These are phyloP conservation scores for Acanthamoeba healyi DNA, from an alignment of 208 protist genomes.

Conservation along the genomic window DNA sequence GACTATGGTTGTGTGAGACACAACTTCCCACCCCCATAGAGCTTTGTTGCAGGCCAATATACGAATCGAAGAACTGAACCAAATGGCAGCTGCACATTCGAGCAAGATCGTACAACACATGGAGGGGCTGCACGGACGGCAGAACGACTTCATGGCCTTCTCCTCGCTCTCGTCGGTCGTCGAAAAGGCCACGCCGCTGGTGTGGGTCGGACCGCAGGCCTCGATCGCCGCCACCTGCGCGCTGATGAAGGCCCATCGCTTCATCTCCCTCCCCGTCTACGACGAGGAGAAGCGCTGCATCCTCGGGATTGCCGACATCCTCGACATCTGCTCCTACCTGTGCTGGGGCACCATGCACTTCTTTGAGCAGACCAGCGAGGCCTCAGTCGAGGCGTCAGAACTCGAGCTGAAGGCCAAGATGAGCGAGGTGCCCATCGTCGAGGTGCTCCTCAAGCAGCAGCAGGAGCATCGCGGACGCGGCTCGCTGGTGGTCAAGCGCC, in stretches of 20 bases:
- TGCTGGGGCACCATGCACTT: conserved; percentile 38
- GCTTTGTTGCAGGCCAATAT: too few relatives aligned
- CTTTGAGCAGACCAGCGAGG: neutral
- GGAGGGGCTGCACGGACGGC: conserved; percentile 18
- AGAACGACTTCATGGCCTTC: conserved; percentile 44
- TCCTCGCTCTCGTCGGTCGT: neutral
- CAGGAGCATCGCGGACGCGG: neutral
- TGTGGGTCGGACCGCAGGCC: neutral
- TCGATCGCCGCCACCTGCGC: neutral
- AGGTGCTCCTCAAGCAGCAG: neutral
- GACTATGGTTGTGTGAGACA: too few relatives aligned
- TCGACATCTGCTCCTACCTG: conserved; percentile 20
- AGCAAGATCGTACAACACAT: conserved; percentile 31
- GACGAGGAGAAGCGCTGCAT: neutral
- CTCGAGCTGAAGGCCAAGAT: neutral
- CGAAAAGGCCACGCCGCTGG: neutral
- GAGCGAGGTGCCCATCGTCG: neutral
- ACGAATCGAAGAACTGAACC: too few relatives aligned
- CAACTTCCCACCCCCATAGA: too few relatives aligned
- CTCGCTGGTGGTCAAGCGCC: conserved; percentile 2
- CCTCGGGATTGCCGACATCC: conserved; percentile 2
- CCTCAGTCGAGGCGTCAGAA: neutral
- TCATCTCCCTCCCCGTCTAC: conserved; percentile 25
- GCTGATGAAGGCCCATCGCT: neutral
- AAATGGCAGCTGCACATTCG: too few relatives aligned